Evolutionary conservation across 257 asterid species (phyloP).

Genomic region (Rubia yunnanensis): DNA sequence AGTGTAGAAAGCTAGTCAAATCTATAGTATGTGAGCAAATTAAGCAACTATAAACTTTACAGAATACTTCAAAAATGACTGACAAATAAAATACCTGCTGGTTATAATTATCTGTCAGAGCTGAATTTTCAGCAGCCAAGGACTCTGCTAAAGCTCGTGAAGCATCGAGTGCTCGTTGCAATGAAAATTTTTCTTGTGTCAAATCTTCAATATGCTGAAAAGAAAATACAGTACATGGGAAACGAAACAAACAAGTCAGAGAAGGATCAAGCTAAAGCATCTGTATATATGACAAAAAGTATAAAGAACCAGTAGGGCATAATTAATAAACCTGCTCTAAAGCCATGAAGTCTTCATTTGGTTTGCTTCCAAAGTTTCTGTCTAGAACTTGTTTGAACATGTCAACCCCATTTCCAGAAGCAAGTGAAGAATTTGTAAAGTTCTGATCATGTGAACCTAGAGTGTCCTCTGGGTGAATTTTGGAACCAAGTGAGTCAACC

Average conservation of each 20-base stretch:
- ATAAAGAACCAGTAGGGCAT: neutral
- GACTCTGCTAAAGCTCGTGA: conserved; percentile 81
- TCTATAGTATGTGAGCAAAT: neutral
- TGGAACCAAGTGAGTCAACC: conserved; percentile 38
- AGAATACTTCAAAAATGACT: neutral
- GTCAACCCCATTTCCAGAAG: conserved; percentile 38
- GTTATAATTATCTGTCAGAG: conserved; percentile 81
- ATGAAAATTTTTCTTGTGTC: conserved; percentile 88
- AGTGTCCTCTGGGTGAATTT: conserved; percentile 48
- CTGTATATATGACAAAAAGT: neutral
- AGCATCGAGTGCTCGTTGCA: conserved; percentile 96
- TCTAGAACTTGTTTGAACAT: conserved; percentile 35
- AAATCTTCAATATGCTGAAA: conserved; percentile 94
- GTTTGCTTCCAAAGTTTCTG: conserved; percentile 25
- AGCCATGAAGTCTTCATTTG: conserved; percentile 84
- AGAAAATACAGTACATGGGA: neutral
- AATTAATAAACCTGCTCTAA: conserved; percentile 73
- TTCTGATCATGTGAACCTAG: conserved; percentile 43
- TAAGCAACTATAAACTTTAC: neutral
- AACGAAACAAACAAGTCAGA: conserved; percentile 6
- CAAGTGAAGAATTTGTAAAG: conserved; percentile 23
- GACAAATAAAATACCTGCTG: conserved; percentile 55
- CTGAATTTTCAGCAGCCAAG: conserved; percentile 91
- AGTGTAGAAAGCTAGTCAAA: neutral
- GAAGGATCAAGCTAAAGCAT: neutral